phyloP scores from a whole-genome alignment of 495 filamentous ascomycete species.

The Neurospora sp. region DNA sequence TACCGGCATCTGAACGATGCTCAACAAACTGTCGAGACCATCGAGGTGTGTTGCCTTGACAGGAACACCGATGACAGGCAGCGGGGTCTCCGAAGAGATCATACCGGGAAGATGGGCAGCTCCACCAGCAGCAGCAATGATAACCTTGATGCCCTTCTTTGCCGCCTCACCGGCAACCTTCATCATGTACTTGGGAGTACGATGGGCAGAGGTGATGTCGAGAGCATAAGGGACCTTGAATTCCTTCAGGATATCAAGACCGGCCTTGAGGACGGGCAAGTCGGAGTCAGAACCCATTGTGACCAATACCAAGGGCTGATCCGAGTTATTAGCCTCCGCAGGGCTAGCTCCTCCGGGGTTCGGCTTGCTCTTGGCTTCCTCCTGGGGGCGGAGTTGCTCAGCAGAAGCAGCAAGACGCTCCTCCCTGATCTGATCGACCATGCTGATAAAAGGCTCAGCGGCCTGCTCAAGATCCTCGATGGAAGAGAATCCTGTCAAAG shows the following conservation, averaged over 20 bases:
- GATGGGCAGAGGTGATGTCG: slow-evolving; percentile 88
- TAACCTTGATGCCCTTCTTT: slow-evolving; percentile 65
- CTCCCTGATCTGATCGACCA: slow-evolving; percentile 54
- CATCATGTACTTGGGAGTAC: slow-evolving; percentile 78
- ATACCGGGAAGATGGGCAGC: slow-evolving; percentile 91
- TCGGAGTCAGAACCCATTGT: slow-evolving; percentile 97
- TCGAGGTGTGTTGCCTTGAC: slow-evolving; percentile 80
- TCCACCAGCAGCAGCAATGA: slow-evolving; percentile 91
- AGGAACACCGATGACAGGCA: slow-evolving; percentile 89
- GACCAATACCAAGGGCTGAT: slow-evolving; percentile 58
- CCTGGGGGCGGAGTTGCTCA: slow-evolving; percentile 17
- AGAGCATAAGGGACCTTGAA: slow-evolving; percentile 67
- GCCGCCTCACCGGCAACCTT: slow-evolving; percentile 60
- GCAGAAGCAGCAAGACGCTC: slow-evolving; percentile 34
- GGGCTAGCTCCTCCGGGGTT: not conserved
- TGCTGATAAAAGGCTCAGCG: slow-evolving; percentile 55
- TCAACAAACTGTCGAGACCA: slow-evolving; percentile 80
- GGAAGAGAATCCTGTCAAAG: slow-evolving; percentile 51
- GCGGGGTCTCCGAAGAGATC: slow-evolving; percentile 72
- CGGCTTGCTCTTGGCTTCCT: slow-evolving; percentile 8
- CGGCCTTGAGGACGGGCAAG: slow-evolving; percentile 65
- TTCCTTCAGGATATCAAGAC: slow-evolving; percentile 62
- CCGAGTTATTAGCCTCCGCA: not conserved
- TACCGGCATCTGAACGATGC: slow-evolving; percentile 86
- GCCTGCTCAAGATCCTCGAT: slow-evolving; percentile 62